A percentile compares a stretch with the other conserved stretches of the same genome.
These are phyloP conservation scores for Dothideomycetes sp. DNA, from an alignment of 2,329 filamentous ascomycete species.

Conservation along the genomic window DNA sequence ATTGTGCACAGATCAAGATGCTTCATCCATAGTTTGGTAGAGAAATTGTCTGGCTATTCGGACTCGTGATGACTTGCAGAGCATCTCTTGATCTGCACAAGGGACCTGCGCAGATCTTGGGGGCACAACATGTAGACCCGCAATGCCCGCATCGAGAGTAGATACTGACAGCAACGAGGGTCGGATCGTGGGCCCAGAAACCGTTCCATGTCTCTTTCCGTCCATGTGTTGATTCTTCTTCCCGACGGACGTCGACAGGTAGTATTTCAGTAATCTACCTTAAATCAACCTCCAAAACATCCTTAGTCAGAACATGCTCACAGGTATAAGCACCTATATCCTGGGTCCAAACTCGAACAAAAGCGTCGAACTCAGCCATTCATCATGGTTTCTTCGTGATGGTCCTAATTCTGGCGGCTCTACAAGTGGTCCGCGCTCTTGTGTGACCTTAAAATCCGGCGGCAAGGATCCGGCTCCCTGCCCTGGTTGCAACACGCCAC, in stretches of 20 bases:
- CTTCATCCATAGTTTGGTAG: slow-evolving; percentile 4
- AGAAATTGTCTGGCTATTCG: slow-evolving; percentile 9
- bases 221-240: background rate
- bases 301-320: too few species aligned
- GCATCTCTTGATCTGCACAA: slow-evolving; percentile 3
- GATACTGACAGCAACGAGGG: slow-evolving; percentile 6
- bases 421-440: slow-evolving; percentile 3
- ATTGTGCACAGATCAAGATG: slow-evolving; percentile 9
- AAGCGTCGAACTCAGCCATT: too few species aligned
- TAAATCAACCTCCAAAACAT: too few species aligned
- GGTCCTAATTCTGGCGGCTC: background rate
- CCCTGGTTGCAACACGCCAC: slow-evolving; percentile 6
- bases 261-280: too few species aligned
- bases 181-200: slow-evolving; percentile 4
- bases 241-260: too few species aligned
- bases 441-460: background rate
- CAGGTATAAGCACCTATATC: too few species aligned
- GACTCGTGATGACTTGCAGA: slow-evolving; percentile 5
- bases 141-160: slow-evolving; percentile 7
- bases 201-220: background rate
- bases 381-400: too few species aligned
- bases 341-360: too few species aligned
- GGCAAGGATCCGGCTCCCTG: slow-evolving; percentile 4
- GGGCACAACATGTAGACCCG: background rate
- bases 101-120: slow-evolving; percentile 3